Percentiles rank a stretch among this genome's conserved stretches.
Conservation (phyloP, 169 alveolate species). For the Haemoproteus tartakovskyi region DNA sequence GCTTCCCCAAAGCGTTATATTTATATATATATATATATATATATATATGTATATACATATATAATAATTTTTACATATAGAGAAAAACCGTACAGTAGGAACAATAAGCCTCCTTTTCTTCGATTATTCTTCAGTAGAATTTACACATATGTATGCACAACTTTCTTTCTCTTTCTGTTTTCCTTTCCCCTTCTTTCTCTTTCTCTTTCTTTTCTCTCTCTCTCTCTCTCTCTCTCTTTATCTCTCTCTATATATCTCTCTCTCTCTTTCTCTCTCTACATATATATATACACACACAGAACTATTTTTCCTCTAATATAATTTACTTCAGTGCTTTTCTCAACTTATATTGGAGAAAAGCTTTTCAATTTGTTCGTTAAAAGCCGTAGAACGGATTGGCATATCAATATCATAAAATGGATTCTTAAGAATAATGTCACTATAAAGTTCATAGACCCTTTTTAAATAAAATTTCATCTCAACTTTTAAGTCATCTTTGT, state of each 20-base stretch:
- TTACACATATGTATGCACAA: background rate
- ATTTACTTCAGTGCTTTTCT: background rate
- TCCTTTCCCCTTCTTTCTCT: too few species aligned
- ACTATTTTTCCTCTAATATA: background rate
- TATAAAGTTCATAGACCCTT: slow-evolving; percentile 86
- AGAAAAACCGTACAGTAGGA: background rate
- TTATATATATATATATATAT: too few species aligned
- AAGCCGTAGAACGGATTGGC: slow-evolving; percentile 86
- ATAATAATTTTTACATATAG: too few species aligned
- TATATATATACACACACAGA: background rate
- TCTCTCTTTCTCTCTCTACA: background rate
- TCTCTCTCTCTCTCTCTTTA: too few species aligned
- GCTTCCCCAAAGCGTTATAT: background rate
- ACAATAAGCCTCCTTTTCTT: background rate
- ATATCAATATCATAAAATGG: slow-evolving; percentile 91
- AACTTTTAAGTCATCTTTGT: slow-evolving; percentile 70
- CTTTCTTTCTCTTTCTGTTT: background rate
- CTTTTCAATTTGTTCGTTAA: slow-evolving; percentile 74
- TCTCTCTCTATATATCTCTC: background rate
- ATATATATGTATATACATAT: too few species aligned
- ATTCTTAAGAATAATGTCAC: slow-evolving; percentile 91
- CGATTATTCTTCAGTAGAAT: background rate
- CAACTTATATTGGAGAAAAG: slow-evolving; percentile 65
- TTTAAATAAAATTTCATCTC: slow-evolving; percentile 73
- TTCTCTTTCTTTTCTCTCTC: too few species aligned